A percentile compares a stretch with the other conserved stretches of the same genome.
phyloP scores from a whole-genome alignment of 148 eudicot genomes.

The Chenopodium quinoa region DNA sequence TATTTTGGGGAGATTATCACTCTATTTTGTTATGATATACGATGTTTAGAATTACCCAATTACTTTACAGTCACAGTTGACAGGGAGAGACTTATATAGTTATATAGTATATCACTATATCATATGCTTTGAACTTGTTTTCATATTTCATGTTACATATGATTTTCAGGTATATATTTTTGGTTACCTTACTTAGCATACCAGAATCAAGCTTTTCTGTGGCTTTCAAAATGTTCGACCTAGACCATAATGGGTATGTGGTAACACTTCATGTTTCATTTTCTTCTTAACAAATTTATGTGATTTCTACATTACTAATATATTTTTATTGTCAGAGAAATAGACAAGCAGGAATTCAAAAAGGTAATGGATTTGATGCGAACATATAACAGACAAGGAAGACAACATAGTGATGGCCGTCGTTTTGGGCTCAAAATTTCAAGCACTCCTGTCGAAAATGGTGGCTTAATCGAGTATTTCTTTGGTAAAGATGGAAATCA shows the following conservation, averaged over 20 bases:
- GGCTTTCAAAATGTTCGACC: conserved; percentile 88
- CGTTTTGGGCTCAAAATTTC: conserved; percentile 58
- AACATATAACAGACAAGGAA: conserved; percentile 65
- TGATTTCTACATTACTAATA: neutral
- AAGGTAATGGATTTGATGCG: conserved; percentile 91
- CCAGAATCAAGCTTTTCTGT: conserved; percentile 76
- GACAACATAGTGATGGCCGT: conserved; percentile 62
- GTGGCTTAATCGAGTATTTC: conserved; percentile 76
- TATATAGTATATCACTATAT: too few relatives aligned
- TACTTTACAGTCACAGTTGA: too few relatives aligned
- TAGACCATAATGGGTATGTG: conserved; percentile 56
- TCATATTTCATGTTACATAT: neutral
- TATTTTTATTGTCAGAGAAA: conserved; percentile 37
- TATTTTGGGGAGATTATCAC: too few relatives aligned
- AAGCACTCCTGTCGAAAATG: conserved; percentile 58
- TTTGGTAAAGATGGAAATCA: conserved; percentile 82
- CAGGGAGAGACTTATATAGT: too few relatives aligned
- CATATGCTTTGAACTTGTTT: neutral
- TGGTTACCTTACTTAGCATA: conserved; percentile 64
- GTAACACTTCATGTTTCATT: conserved; percentile 9
- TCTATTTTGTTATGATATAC: too few relatives aligned
- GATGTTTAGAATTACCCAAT: too few relatives aligned
- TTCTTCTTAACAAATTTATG: neutral
- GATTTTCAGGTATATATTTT: conserved; percentile 53
- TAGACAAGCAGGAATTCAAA: conserved; percentile 81